Percentiles rank a stretch among this genome's conserved stretches.
Evolutionary conservation across 768 basidiomycete species (phyloP).

Genomic region (Leccinum fibrillosum): DNA sequence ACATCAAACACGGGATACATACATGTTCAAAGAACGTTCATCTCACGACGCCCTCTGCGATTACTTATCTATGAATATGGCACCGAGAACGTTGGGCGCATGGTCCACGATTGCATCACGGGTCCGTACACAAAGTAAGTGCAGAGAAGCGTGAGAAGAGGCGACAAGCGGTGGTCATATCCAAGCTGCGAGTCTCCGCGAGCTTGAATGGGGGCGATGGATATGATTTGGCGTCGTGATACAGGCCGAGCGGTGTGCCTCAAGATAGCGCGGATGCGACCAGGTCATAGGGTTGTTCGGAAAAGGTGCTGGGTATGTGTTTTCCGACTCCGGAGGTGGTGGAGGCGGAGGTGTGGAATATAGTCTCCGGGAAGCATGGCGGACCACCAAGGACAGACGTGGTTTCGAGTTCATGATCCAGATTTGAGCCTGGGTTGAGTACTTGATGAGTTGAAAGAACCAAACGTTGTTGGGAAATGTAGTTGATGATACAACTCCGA

Average conservation of each 20-base stretch:
- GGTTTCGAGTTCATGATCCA: slow-evolving; percentile 3
- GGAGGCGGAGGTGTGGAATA: slow-evolving; percentile 5
- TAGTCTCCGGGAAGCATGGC: slow-evolving; percentile 5
- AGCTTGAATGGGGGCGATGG: slow-evolving; percentile 19
- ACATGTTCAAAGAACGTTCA: slow-evolving; percentile 86
- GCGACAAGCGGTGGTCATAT: slow-evolving; percentile 12
- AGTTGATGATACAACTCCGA: no score
- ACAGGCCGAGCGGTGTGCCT: slow-evolving; percentile 15
- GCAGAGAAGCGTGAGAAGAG: slow-evolving; percentile 49
- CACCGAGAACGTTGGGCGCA: slow-evolving; percentile 61
- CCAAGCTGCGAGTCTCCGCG: not conserved
- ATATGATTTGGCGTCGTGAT: slow-evolving; percentile 27
- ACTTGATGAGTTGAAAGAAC: not conserved
- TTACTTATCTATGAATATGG: slow-evolving; percentile 43
- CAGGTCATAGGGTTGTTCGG: slow-evolving; percentile 11
- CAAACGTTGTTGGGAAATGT: no score
- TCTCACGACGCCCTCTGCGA: slow-evolving; percentile 69
- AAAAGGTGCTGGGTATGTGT: slow-evolving; percentile 2
- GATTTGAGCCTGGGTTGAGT: not conserved
- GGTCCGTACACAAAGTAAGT: slow-evolving; percentile 80
- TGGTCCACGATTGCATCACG: slow-evolving; percentile 72
- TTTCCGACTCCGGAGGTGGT: not conserved
- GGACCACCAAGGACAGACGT: slow-evolving; percentile 2
- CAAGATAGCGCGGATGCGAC: slow-evolving; percentile 17
- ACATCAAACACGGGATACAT: slow-evolving; percentile 7